Evolutionary conservation across 192 early-diverging fungal species (phyloP).

Genomic region (Linnemannia exigua): DNA sequence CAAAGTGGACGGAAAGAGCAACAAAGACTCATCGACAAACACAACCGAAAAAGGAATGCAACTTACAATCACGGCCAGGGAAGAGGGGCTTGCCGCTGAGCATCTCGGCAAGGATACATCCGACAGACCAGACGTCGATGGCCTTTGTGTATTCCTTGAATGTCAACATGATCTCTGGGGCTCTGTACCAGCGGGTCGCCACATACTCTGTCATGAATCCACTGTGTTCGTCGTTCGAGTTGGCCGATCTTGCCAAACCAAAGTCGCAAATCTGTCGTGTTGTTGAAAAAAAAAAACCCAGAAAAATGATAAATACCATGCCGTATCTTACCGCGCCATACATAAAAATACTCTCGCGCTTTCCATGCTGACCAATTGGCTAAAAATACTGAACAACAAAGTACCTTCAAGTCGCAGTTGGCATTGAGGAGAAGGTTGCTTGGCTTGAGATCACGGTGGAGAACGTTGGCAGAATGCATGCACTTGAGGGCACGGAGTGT

Average conservation of each 20-base stretch:
- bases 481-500: slow-evolving; percentile 97
- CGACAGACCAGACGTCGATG: slow-evolving; percentile 94
- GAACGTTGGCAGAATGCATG: slow-evolving; percentile 97
- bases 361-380: neutral
- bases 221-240: slow-evolving; percentile 83
- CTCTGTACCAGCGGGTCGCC: slow-evolving; percentile 95
- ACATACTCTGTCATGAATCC: slow-evolving; percentile 98
- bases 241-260: slow-evolving; percentile 94
- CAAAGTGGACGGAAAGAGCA: neutral
- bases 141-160: slow-evolving; percentile 99
- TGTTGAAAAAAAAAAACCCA: neutral
- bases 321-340: no score
- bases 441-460: slow-evolving; percentile 99
- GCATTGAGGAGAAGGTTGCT: slow-evolving; percentile 91
- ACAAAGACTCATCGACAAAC: neutral
- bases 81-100: slow-evolving; percentile 85
- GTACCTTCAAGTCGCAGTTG: slow-evolving; percentile 89
- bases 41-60: neutral
- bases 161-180: slow-evolving; percentile 96
- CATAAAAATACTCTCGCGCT: no score
- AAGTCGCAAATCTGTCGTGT: slow-evolving; percentile 93
- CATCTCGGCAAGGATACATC: slow-evolving; percentile 91
- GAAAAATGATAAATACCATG: no score
- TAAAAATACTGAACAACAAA: neutral
- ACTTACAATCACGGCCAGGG: slow-evolving; percentile 81